phyloP scores from a whole-genome alignment of 352 stramenopile species.

The Globisporangium viniferum region DNA sequence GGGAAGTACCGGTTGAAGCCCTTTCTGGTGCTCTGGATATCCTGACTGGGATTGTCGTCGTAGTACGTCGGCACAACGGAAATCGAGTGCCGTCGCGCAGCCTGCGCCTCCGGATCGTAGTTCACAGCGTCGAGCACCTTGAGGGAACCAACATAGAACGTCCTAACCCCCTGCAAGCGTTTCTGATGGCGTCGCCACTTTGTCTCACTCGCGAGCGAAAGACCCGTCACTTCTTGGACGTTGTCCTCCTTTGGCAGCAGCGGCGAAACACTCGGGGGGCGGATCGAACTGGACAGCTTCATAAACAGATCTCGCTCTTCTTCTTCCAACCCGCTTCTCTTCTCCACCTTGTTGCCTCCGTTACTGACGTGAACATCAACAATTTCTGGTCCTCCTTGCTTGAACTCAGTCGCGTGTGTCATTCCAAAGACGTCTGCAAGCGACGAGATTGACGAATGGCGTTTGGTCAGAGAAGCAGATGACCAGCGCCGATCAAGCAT shows the following conservation, averaged over 20 bases:
- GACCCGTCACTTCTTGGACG: background rate
- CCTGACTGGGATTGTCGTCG: slow-evolving; percentile 6
- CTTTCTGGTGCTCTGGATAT: background rate
- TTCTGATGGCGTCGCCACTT: slow-evolving; percentile 43
- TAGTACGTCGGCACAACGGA: slow-evolving; percentile 24
- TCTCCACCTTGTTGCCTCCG: background rate
- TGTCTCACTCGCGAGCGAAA: slow-evolving; percentile 28
- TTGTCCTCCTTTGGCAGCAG: background rate
- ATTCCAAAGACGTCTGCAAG: slow-evolving; percentile 2
- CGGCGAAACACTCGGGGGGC: background rate
- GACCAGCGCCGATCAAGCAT: background rate
- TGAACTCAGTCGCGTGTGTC: slow-evolving; percentile 12
- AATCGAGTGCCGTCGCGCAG: slow-evolving; percentile 28
- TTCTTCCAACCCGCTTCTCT: background rate
- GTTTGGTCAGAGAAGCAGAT: background rate
- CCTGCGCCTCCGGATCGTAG: background rate
- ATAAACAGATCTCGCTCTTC: background rate
- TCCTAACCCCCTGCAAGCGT: slow-evolving; percentile 36
- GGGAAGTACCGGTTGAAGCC: slow-evolving; percentile 1
- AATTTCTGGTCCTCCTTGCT: background rate
- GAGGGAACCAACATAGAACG: slow-evolving; percentile 26
- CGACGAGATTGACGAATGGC: slow-evolving; percentile 1
- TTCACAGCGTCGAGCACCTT: slow-evolving; percentile 23
- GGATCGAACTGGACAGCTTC: background rate
- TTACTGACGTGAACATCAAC: background rate